Percentiles rank a stretch among this genome's conserved stretches.
phyloP scores from a whole-genome alignment of 352 stramenopile genomes.

The Phytopythium mirpurense region DNA sequence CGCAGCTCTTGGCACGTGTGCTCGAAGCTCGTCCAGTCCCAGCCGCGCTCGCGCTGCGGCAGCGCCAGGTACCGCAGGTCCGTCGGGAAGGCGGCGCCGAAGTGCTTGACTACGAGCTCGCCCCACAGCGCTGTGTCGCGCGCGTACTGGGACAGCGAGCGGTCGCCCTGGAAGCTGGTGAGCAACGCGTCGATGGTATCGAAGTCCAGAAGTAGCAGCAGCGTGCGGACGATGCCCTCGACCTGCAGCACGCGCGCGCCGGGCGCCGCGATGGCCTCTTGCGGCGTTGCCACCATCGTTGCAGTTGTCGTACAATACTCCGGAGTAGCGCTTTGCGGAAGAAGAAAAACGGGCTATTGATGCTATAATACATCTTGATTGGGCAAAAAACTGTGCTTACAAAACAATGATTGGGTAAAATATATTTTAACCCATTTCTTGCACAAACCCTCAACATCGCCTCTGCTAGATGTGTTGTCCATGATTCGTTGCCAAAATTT shows the following conservation, averaged over 20 bases:
- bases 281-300: too few species aligned
- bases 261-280: too few species aligned
- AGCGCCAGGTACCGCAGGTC: constrained; percentile 19
- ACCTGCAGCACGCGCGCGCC: not conserved
- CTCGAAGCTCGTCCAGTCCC: constrained; percentile 19
- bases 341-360: too few species aligned
- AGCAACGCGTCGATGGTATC: constrained; percentile 11
- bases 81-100: constrained; percentile 13
- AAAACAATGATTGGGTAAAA: too few species aligned
- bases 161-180: constrained; percentile 1
- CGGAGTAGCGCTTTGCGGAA: too few species aligned
- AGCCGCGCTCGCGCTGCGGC: constrained; percentile 13
- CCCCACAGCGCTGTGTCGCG: constrained; percentile 33
- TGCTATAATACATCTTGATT: too few species aligned
- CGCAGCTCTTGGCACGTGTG: constrained; percentile 26
- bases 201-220: constrained; percentile 15
- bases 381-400: too few species aligned
- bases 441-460: too few species aligned
- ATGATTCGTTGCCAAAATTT: too few species aligned
- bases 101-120: constrained; percentile 21
- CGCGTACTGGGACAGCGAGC: constrained; percentile 15
- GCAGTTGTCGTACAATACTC: too few species aligned
- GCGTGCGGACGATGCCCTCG: constrained; percentile 1
- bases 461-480: too few species aligned
- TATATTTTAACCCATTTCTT: too few species aligned